phyloP scores from a whole-genome alignment of 306 rosid species.

The Aeschynomene evenia region DNA sequence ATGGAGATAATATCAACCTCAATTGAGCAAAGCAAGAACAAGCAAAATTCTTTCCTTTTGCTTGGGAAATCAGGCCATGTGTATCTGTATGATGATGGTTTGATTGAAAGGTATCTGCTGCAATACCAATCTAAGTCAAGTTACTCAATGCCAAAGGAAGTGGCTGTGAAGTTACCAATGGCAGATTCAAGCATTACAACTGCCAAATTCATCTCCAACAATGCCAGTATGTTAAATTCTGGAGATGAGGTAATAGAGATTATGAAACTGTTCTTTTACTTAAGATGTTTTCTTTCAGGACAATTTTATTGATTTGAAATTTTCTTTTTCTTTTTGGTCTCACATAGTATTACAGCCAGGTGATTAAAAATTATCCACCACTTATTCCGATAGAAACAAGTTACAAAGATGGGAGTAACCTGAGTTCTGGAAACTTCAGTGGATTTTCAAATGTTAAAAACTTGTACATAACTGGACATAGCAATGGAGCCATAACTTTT shows the following conservation, averaged over 20 bases:
- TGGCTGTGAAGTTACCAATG: constrained; percentile 71
- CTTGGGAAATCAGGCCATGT: constrained; percentile 75
- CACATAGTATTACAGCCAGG: constrained; percentile 59
- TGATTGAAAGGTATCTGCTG: constrained; percentile 68
- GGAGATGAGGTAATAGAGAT: constrained; percentile 60
- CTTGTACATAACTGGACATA: constrained; percentile 85
- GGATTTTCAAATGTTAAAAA: constrained; percentile 71
- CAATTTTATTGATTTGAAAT: constrained; percentile 11
- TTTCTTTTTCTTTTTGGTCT: constrained; percentile 28
- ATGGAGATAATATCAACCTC: constrained; percentile 70
- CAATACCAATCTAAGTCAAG: constrained; percentile 69
- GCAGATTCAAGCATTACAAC: constrained; percentile 64
- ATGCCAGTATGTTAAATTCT: constrained; percentile 36
- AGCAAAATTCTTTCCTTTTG: constrained; percentile 59
- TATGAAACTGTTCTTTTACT: background rate
- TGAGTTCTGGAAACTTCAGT: constrained; percentile 47
- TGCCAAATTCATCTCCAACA: constrained; percentile 59
- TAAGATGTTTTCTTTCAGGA: background rate
- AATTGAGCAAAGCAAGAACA: constrained; percentile 66
- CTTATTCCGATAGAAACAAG: constrained; percentile 58
- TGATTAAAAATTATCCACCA: constrained; percentile 58
- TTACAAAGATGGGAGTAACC: constrained; percentile 50
- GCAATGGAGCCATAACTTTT: constrained; percentile 67
- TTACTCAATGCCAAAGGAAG: constrained; percentile 68
- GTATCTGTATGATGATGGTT: constrained; percentile 66